These are phyloP conservation scores for Kodamaea lidongshanica DNA, from an alignment of 805 yeast genomes.

Conservation along the genomic window DNA sequence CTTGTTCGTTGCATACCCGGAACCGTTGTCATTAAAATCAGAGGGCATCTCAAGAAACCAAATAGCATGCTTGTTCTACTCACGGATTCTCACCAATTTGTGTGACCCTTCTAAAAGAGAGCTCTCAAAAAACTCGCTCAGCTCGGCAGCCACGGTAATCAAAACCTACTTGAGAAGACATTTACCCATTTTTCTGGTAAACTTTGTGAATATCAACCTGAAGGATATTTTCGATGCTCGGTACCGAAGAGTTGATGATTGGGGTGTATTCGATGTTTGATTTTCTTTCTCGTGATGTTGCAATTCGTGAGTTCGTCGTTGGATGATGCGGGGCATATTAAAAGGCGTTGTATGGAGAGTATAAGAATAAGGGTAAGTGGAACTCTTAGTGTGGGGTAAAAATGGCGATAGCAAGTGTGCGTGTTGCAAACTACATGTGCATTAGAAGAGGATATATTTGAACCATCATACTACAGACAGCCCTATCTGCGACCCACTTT, in stretches of 20 bases:
- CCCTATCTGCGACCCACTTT: no score
- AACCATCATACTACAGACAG: no score
- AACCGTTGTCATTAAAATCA: constrained; percentile 34
- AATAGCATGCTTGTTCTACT: constrained; percentile 41
- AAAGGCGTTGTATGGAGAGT: constrained; percentile 63
- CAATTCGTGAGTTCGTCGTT: constrained; percentile 54
- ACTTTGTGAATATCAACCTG: constrained; percentile 53
- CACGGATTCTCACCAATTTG: constrained; percentile 57
- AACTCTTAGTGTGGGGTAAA: no score
- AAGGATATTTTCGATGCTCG: constrained; percentile 40
- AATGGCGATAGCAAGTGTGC: no score
- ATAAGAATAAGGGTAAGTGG: constrained; percentile 80
- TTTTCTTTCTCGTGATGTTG: constrained; percentile 53
- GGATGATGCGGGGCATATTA: constrained; percentile 67
- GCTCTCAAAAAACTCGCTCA: constrained; percentile 34
- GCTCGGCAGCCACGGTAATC: constrained; percentile 48
- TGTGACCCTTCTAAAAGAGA: constrained; percentile 59
- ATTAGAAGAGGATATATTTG: no score
- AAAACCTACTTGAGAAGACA: constrained; percentile 61
- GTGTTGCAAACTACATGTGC: no score
- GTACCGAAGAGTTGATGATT: constrained; percentile 44
- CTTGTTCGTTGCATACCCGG: constrained; percentile 46
- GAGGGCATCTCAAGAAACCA: constrained; percentile 14
- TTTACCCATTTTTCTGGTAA: constrained; percentile 51
- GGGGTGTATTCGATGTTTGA: constrained; percentile 65